A percentile compares a stretch with the other conserved stretches of the same genome.
phyloP scores from a whole-genome alignment of 495 filamentous ascomycete species.

The Penicillium parvum region DNA sequence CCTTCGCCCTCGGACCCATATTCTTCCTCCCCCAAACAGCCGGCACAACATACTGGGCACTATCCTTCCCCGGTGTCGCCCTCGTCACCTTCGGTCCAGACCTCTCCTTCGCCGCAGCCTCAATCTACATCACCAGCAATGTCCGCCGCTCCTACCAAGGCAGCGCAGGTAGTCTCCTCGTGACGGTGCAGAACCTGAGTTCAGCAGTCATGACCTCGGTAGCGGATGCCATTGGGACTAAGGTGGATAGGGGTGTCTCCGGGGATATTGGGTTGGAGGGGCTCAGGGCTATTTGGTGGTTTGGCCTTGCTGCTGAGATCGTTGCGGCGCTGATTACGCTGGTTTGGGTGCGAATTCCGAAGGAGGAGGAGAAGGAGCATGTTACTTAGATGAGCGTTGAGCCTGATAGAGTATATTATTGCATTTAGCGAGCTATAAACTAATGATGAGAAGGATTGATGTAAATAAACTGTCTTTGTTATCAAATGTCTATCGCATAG shows the following conservation, averaged over 20 bases:
- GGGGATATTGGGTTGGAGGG: slow-evolving; percentile 42
- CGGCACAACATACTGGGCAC: slow-evolving; percentile 28
- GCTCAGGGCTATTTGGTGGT: slow-evolving; percentile 47
- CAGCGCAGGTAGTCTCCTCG: slow-evolving; percentile 31
- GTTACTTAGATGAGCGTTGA: slow-evolving; percentile 25
- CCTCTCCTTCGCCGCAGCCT: slow-evolving; percentile 30
- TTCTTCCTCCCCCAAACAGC: slow-evolving; percentile 34
- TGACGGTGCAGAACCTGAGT: slow-evolving; percentile 32
- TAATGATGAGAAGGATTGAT: not conserved
- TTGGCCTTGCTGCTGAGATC: slow-evolving; percentile 35
- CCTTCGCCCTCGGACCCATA: slow-evolving; percentile 27
- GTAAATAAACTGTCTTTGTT: no score
- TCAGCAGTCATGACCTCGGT: slow-evolving; percentile 44
- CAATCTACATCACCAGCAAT: slow-evolving; percentile 34
- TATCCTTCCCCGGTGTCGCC: slow-evolving; percentile 26
- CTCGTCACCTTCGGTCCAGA: slow-evolving; percentile 35
- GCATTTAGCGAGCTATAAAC: not conserved
- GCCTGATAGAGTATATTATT: not conserved
- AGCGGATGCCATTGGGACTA: slow-evolving; percentile 41
- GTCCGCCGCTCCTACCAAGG: slow-evolving; percentile 32
- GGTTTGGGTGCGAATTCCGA: slow-evolving; percentile 40
- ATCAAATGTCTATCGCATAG: no score
- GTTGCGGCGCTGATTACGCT: slow-evolving; percentile 39
- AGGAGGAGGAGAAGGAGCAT: slow-evolving; percentile 50
- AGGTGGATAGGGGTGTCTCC: slow-evolving; percentile 29